Conservation (phyloP, 2,329 filamentous ascomycete genomes). For the Penicillium sp. region DNA sequence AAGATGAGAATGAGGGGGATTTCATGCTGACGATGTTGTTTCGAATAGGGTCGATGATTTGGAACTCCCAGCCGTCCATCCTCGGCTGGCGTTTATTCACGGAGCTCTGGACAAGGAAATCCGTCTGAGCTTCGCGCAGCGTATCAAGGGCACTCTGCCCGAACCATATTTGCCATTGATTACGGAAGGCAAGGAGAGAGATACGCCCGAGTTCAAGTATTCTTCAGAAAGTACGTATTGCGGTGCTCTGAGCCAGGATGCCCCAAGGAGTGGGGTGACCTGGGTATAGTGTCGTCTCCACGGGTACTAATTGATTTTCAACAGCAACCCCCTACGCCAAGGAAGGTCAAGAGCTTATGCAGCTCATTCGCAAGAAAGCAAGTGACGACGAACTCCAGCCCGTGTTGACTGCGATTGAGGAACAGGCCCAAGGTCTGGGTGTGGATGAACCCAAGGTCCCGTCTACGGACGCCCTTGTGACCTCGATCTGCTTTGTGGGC, state of each 20-base stretch:
- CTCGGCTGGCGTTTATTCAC: constrained; percentile 87
- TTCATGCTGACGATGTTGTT: constrained; percentile 12
- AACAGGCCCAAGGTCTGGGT: constrained; percentile 63
- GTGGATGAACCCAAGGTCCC: constrained; percentile 69
- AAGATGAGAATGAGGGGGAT: not conserved
- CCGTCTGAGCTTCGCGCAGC: constrained; percentile 87
- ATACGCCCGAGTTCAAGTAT: constrained; percentile 95
- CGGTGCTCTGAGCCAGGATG: not conserved
- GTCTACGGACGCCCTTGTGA: constrained; percentile 92
- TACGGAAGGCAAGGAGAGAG: constrained; percentile 81
- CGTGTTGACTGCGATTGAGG: constrained; percentile 72
- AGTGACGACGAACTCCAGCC: constrained; percentile 79
- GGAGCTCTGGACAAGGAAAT: constrained; percentile 95
- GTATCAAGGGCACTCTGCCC: constrained; percentile 89
- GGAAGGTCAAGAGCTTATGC: constrained; percentile 76
- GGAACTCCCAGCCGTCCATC: constrained; percentile 66
- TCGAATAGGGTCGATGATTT: constrained; percentile 66
- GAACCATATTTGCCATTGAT: constrained; percentile 76
- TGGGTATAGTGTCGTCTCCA: too few species aligned
- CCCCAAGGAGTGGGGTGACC: too few species aligned
- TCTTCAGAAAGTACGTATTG: constrained; percentile 62
- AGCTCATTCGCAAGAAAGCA: constrained; percentile 76
- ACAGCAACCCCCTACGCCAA: constrained; percentile 71
- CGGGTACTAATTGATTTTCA: constrained; percentile 7
- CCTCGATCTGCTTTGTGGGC: constrained; percentile 85